Conservation (phyloP, 345 rosid genomes). For the Citrus reticulata region DNA sequence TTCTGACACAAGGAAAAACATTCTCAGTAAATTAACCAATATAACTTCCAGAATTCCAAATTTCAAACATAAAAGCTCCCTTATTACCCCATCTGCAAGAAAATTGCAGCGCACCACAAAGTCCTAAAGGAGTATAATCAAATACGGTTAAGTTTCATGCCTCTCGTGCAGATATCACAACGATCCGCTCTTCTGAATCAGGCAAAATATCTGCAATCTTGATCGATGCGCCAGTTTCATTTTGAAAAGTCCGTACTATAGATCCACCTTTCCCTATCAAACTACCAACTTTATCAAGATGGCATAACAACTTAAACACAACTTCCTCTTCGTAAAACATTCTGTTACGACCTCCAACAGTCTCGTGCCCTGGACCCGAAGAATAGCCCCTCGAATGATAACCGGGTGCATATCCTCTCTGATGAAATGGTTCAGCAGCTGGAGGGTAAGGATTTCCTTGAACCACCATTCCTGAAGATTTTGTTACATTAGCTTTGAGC, state of each 20-base stretch:
- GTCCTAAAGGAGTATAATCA: slow-evolving; percentile 16
- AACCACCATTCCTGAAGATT: slow-evolving; percentile 12
- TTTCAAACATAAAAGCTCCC: slow-evolving; percentile 8
- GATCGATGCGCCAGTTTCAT: slow-evolving; percentile 73
- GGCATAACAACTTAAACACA: slow-evolving; percentile 58
- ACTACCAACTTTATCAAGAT: slow-evolving; percentile 70
- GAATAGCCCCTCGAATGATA: slow-evolving; percentile 54
- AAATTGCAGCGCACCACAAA: slow-evolving; percentile 15
- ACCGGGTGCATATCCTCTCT: slow-evolving; percentile 45
- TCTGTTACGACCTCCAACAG: slow-evolving; percentile 42
- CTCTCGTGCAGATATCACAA: slow-evolving; percentile 76
- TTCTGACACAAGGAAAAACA: neutral
- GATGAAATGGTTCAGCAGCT: slow-evolving; percentile 38
- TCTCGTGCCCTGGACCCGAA: slow-evolving; percentile 50
- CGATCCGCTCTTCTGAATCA: slow-evolving; percentile 64
- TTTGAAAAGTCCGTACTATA: slow-evolving; percentile 50
- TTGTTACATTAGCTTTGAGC: slow-evolving; percentile 17
- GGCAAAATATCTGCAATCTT: slow-evolving; percentile 56
- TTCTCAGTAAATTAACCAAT: neutral
- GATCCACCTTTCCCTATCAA: slow-evolving; percentile 85
- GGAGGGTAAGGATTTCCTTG: slow-evolving; percentile 33
- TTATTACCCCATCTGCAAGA: slow-evolving; percentile 16
- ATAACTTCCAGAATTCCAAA: neutral
- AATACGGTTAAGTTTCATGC: slow-evolving; percentile 32
- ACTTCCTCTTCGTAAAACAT: slow-evolving; percentile 58